phyloP scores from a whole-genome alignment of 2,329 filamentous ascomycete species.

The Paraphoma sp. region DNA sequence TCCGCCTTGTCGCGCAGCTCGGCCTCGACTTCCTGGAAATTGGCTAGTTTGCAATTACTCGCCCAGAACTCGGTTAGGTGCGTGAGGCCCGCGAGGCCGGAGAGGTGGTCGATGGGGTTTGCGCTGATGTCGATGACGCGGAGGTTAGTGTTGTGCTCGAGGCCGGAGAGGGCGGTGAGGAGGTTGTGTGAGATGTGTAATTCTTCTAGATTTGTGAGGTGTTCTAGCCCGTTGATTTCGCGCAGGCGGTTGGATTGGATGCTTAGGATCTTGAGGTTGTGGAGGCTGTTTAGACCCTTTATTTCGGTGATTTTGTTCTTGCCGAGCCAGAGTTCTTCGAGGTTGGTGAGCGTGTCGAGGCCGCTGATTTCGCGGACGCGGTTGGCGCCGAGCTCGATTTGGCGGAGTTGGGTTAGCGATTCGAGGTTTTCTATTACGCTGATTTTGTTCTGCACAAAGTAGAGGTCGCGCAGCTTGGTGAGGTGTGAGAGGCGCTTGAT shows the following conservation, averaged over 20 bases:
- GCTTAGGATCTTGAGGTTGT: conserved; percentile 84
- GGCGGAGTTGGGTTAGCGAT: conserved; percentile 74
- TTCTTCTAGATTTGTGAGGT: conserved; percentile 81
- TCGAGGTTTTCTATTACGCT: conserved; percentile 84
- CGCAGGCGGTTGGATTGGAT: conserved; percentile 95
- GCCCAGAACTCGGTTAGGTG: conserved; percentile 93
- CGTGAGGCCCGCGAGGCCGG: conserved; percentile 71
- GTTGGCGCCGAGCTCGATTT: conserved; percentile 91
- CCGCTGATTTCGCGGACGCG: conserved; percentile 88
- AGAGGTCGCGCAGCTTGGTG: conserved; percentile 79
- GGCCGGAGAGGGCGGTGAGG: conserved; percentile 76
- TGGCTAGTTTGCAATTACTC: conserved; percentile 81
- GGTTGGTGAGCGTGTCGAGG: conserved; percentile 73
- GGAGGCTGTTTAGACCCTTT: conserved; percentile 74
- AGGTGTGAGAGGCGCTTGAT: conserved; percentile 88
- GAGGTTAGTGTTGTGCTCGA: conserved; percentile 61
- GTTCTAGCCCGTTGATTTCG: conserved; percentile 75
- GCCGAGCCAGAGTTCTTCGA: conserved; percentile 92
- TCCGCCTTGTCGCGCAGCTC: conserved; percentile 79
- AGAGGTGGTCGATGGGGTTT: conserved; percentile 79
- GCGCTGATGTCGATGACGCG: conserved; percentile 87
- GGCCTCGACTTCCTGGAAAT: conserved; percentile 83
- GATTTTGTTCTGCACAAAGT: conserved; percentile 95
- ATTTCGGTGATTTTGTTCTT: conserved; percentile 96
- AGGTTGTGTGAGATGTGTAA: conserved; percentile 95